These are phyloP conservation scores for Neoboletus brunneissimus DNA, from an alignment of 768 basidiomycete genomes.

Conservation along the genomic window DNA sequence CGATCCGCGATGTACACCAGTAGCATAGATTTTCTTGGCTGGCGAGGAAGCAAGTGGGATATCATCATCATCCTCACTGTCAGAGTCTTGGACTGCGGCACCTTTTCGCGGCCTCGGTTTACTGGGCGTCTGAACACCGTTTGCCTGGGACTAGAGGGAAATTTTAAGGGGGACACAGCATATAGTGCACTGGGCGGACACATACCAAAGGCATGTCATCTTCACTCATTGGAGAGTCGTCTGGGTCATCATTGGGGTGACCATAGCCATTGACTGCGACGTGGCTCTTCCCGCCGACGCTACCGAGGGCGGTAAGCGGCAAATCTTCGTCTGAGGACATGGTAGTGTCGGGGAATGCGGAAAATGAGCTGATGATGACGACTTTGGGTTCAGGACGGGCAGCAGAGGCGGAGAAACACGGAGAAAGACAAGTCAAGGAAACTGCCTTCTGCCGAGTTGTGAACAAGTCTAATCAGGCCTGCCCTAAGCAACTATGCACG, in stretches of 20 bases:
- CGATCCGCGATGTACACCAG: conserved; percentile 40
- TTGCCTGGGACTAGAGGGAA: conserved; percentile 52
- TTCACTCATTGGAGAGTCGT: conserved; percentile 57
- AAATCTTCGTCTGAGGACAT: conserved; percentile 62
- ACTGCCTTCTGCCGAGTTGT: conserved; percentile 19
- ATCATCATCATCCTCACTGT: conserved; percentile 68
- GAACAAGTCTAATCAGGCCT: conserved; percentile 45
- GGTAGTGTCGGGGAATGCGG: conserved; percentile 29
- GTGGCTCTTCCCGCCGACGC: conserved; percentile 43
- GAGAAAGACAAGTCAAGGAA: conserved; percentile 33
- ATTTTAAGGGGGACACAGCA: conserved; percentile 21
- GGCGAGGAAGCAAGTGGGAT: conserved; percentile 72
- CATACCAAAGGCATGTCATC: conserved; percentile 72
- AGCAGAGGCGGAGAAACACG: conserved; percentile 25
- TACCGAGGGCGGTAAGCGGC: conserved; percentile 41
- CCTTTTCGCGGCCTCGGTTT: conserved; percentile 47
- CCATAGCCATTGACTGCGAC: conserved; percentile 44
- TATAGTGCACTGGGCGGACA: conserved; percentile 11
- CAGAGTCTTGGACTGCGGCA: conserved; percentile 48
- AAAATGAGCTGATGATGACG: conserved; percentile 5
- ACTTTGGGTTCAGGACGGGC: background rate
- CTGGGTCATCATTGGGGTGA: conserved; percentile 37
- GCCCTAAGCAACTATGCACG: conserved; percentile 49
- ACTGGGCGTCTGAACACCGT: conserved; percentile 40
- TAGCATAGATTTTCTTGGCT: conserved; percentile 45